Percentiles rank a stretch among this genome's conserved stretches.
These are phyloP conservation scores for Zhuliangozyma blackwelliae DNA, from an alignment of 1,139 yeast genomes.

Conservation along the genomic window DNA sequence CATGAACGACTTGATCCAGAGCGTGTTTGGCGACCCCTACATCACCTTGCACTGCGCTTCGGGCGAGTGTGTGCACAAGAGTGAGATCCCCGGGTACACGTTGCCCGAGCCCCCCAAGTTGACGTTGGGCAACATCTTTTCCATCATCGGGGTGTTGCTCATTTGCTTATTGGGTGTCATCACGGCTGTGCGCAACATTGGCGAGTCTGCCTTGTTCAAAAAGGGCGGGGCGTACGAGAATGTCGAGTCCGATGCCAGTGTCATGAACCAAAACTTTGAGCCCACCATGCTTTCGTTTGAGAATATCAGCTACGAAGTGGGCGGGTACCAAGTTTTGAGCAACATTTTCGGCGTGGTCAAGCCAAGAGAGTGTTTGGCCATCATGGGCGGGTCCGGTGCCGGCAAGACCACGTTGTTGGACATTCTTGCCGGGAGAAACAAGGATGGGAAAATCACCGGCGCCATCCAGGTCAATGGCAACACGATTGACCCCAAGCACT, in stretches of 20 bases:
- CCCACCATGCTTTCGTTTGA: slow-evolving; percentile 79
- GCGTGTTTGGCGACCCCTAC: slow-evolving; percentile 89
- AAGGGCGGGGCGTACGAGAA: slow-evolving; percentile 18
- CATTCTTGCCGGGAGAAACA: slow-evolving; percentile 82
- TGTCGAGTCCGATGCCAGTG: slow-evolving; percentile 36
- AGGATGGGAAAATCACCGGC: slow-evolving; percentile 68
- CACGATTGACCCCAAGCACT: slow-evolving; percentile 34
- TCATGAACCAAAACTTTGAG: slow-evolving; percentile 53
- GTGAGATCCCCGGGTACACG: slow-evolving; percentile 88
- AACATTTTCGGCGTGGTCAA: slow-evolving; percentile 69
- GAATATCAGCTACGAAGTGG: slow-evolving; percentile 58
- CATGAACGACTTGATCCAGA: slow-evolving; percentile 85
- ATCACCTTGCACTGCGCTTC: slow-evolving; percentile 77
- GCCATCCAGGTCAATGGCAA: slow-evolving; percentile 72
- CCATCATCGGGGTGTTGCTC: slow-evolving; percentile 48
- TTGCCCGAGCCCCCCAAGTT: slow-evolving; percentile 57
- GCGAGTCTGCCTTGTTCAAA: slow-evolving; percentile 61
- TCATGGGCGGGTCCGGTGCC: slow-evolving; percentile 98
- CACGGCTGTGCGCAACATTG: slow-evolving; percentile 48
- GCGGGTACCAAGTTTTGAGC: slow-evolving; percentile 50
- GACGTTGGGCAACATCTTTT: slow-evolving; percentile 45
- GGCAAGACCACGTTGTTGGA: slow-evolving; percentile 93
- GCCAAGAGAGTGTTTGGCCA: slow-evolving; percentile 89
- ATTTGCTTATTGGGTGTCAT: slow-evolving; percentile 35
- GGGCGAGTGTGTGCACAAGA: slow-evolving; percentile 88